Base-by-base conservation (phyloP, 2,329 filamentous ascomycete species). In the Penicillium glabrum region DNA sequence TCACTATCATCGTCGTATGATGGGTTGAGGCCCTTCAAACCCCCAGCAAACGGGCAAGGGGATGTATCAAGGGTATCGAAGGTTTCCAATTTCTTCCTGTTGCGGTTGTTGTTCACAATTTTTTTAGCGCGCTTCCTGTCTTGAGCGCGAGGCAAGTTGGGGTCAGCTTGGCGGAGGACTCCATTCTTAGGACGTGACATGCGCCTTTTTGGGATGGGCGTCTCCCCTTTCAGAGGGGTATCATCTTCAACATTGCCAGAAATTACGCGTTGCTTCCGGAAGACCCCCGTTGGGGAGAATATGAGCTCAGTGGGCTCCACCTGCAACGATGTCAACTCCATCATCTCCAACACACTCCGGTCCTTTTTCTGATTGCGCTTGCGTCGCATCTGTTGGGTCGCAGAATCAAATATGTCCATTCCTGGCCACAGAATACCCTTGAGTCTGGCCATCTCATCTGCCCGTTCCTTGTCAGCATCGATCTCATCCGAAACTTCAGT, bases 281-380 rank as follows among this genome's bases (percentile, higher is more conserved):
- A 59, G 13, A 66, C 67, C 6, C 79, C 79, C 11, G 70, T 70
- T 14, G 78, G 74, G 14, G 77, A 79, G 57, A 79, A 82, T 14
- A 81, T 74, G 23, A 76, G 68, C 57, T 82, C 80, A 5, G 74
- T 77, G 2, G 79, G 78, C 59, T 80, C 73, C 14, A 80, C 75
- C 16, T 71, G 65, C 48, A 69, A 66, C 3, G 80, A 80, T 6
- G 75, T 75, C 51, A 65, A 71, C 60, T 81, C 73, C 78, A 82
- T 80, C 59, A 70, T 72, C 60, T 71, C 78, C 46, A 82, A 52
- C 24, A 77, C 72, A 31, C 70, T 75, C 13, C 70, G 71, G 46
- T 81, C 78, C 59, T 82, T 82, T 62, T 80, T 81, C 64, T 82
- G 80, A 55, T 82, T 82, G 41, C 80, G 76, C 57, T 75, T 79